Evolutionary conservation across 768 basidiomycete species (phyloP), one percentile per base, ranked within the genome.

Genomic region (Chalciporus sphaerocephalus): DNA sequence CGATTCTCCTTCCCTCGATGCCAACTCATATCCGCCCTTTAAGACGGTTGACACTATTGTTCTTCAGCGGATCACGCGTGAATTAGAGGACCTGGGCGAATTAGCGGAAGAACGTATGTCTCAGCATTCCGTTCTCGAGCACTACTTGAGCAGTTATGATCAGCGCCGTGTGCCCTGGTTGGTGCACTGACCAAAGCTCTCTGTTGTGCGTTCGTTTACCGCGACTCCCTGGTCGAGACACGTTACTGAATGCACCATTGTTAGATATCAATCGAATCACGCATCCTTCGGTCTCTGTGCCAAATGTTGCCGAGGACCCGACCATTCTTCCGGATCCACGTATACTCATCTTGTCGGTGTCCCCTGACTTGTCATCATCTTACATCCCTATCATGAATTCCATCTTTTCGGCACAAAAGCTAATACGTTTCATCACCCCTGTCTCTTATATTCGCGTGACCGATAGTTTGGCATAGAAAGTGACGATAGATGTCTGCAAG

Each of bases 311-410:
- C 4, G 66, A 70, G 33, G 68, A 69, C 17, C 51, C 65, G 16
- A 45, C 66, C 18, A 36, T 59, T n/a, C 50, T 65, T 35, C 58
- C 69, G 1, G 76, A 81, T 48, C 76, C 85, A 0, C 71, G 82
- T 8, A 83, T 88, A 40, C 64, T 87, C 40, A 74, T 98, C 52
- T 73, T 99, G 42, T 94, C 92, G 32, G 92, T 96, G 44, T 95
- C 94, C 10, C 90, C 91, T 13, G 89, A 95, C 67, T 75, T 85
- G 22, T 85, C 89, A 8, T 77, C 84, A 7, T 91, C 93, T 9
- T 99, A 99, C 67, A 95, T 98, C 39, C 91, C 95, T 20, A 84
- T 98, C 62, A 99, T 99, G 96, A 98, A 98, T 63, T 85, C 93
- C 43, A 98, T 98, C 39, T 99, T 99, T 69, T 93, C 94, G 15